Conservation (phyloP, 345 rosid species). For the Lepidium africanum region DNA sequence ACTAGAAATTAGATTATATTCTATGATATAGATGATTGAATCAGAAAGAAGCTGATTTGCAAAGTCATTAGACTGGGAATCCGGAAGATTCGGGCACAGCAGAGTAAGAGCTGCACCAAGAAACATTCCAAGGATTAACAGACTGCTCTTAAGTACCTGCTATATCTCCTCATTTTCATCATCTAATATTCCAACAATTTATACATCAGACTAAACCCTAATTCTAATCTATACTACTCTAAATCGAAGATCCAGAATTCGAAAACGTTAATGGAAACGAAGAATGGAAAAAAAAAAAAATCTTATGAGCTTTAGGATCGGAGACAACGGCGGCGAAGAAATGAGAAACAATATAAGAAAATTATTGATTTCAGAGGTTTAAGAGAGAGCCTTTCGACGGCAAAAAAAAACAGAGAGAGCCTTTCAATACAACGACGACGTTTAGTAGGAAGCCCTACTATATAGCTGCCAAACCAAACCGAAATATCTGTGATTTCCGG, state of each 20-base stretch:
- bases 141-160: slow-evolving; percentile 28
- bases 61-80: slow-evolving; percentile 17
- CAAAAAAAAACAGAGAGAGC: too few relatives aligned
- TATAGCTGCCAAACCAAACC: too few relatives aligned
- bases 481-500: background rate
- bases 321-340: background rate
- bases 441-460: too few relatives aligned
- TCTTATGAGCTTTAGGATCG: background rate
- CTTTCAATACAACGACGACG: background rate
- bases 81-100: slow-evolving; percentile 22
- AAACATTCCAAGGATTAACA: slow-evolving; percentile 20
- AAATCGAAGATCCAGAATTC: background rate
- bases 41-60: slow-evolving; percentile 24
- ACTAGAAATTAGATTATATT: background rate
- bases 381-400: background rate
- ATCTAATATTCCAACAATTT: background rate
- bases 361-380: background rate
- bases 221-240: background rate
- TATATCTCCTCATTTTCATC: slow-evolving; percentile 29
- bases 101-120: slow-evolving; percentile 15
- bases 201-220: background rate
- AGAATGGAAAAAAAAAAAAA: background rate
- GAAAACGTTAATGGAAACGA: background rate
- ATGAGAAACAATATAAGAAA: background rate
- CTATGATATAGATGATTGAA: slow-evolving; percentile 6